Base-by-base conservation (phyloP, 805 yeast species). In the Candida nitratophila region DNA sequence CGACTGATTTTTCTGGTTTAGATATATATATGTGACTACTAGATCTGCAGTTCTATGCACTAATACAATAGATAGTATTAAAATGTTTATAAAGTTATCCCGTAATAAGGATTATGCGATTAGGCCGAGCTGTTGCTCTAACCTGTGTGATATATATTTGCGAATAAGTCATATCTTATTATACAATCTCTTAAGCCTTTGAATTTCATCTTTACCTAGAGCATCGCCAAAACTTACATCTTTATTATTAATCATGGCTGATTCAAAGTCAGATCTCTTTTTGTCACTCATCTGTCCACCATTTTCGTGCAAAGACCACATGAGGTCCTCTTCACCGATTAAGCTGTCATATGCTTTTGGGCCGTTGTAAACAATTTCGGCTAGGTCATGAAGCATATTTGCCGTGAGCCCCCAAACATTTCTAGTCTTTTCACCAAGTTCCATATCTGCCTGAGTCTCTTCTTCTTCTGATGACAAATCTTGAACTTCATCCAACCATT, bases 351-450 rank as follows among this genome's bases (percentile, higher is more conserved):
- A 71, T 8, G 46, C 46, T 20, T 60, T 48, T 42, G 59, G 47
- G 34, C 67, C 66, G 52, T 76, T 49, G 54, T 77, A 75, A 3
- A 75, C 65, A 10, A 83, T 68, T 45, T 70, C 71, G 2, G 88
- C 81, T 26, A 85, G 55, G 56, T 85, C 91, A 53, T 77, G 85
- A n/a, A 85, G 57, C 10, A 85, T 84, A 55, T 83, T 83, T 2
- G 90, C 91, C 0, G 93, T 85, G 32, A 85, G 63, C 1, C 95
- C 95, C 95, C 93, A 85, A 4, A 86, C 81, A 54, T 83, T 85
- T 54, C 84, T 77, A 33, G 80, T 72, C 44, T 72, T 69, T 19
- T 57, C 60, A 30, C 59, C 77, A 56, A 51, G 73, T 59, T 66
- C 63, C 40, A 60, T 64, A 50, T 60, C 61, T 32, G 55, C 58